Base-by-base conservation (phyloP, 2,329 filamentous ascomycete species). In the Trichoderma harzianum region DNA sequence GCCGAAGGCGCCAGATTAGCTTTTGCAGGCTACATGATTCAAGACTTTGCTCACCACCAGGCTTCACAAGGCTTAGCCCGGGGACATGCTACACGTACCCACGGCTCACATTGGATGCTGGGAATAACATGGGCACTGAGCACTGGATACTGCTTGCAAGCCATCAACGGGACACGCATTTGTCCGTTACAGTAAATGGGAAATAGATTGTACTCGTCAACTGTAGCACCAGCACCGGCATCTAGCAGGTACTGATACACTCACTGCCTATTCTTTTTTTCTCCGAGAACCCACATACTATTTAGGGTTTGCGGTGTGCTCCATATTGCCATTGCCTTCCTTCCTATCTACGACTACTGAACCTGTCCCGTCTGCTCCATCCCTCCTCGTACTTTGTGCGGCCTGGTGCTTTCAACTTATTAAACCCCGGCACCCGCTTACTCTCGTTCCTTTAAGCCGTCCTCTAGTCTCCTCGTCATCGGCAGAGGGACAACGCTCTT, bases 51-150 rank as follows among this genome's bases (percentile, higher is more conserved):
- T 16, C 60, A 43, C 11, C 21, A 55, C 68, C 68, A 70, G 30
- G 68, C 68, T 70, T 70, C 60, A 32, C 68, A 70, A 64, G 68
- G 68, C 68, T 70, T 70, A 70, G 68, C n/a, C 30, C 34, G 6
- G 53, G 24, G 36, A 57, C 53, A 28, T 58, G 34, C 51, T 43
- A 30, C 36, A 43, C 39, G 24, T 39, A 51, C 26, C 65, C 12
- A 14, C 18, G 26, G n/a, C 5, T n/a, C 39, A 53, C 39, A 69
- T 61, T 62, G 39, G 28, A 39, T 34, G 5, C 51, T 61, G 66
- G 66, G 26, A 61, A 69, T 61, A 61, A 61, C 66, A 69, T 61
- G 66, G 66, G 26, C 21, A 67, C 55, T 60, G 65, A 55, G 26
- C n/a, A 67, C 57, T 51, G 55, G 55, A 30, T 12, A 53, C 14